Base-by-base conservation (phyloP, 495 filamentous ascomycete genomes). In the Elasticomyces elasticus region DNA sequence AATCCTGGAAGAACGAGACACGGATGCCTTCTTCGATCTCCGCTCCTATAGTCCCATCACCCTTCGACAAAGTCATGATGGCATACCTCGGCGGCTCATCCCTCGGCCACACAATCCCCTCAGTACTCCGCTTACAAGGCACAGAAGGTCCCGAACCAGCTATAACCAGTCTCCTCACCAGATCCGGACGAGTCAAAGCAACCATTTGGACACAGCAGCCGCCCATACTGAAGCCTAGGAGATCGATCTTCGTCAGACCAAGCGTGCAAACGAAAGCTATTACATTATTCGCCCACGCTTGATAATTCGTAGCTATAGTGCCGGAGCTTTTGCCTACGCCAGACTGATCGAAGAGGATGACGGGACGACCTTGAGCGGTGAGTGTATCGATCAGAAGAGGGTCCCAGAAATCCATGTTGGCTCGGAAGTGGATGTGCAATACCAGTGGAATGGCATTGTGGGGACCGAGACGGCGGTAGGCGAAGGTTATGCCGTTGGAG, bases 381-480 rank as follows among this genome's bases (percentile, higher is more conserved):
- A 65, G 51, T 9, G 57, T 25, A 49, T 63, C 58, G 51, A 63
- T 56, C 23, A 65, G 53, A n/a, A 52, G 31, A 10, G 63, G 60
- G 37, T 65, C 63, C 63, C 53, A 63, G 30, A 53, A 54, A 23
- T 62, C 55, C 55, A 58, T 62, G 20, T 45, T 56, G 47, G 61
- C 67, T 49, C 70, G 56, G 59, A 70, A 67, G 45, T 72, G 70
- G 33, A 63, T 64, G 37, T 56, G 60, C 54, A 63, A 59, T 0
- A 71, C 49, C 15, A 71, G 63, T n/a, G 67, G 66, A 10, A 58
- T 58, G 49, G 52, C 62, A 0, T 49, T 25, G 40, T 54, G n/a
- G n/a, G 55, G 41, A 48, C 67, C 67, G 31, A 72, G 58, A 43
- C 51, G 61, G 44, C 69, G 70, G 58, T 72, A 69, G 56, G 70